A percentile compares a stretch with the other conserved stretches of the same genome.
Evolutionary conservation across 345 rosid genomes (phyloP).

Genomic region (Theobroma cacao): DNA sequence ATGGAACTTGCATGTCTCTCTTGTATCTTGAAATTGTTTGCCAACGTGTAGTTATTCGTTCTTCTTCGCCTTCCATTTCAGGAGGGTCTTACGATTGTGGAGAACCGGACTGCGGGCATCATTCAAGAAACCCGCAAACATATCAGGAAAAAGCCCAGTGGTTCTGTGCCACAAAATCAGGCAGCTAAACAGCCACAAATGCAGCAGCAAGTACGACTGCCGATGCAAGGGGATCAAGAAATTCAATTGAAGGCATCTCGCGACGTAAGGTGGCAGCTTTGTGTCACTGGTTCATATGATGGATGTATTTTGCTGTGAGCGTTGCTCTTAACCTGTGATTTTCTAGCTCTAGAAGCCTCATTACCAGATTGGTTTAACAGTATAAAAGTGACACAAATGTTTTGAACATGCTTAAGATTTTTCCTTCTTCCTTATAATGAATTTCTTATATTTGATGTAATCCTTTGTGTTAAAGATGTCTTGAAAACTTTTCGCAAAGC

Average conservation of each 20-base stretch:
- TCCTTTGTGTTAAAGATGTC: background rate
- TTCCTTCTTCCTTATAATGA: background rate
- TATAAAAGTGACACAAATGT: background rate
- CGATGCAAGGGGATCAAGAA: constrained; percentile 62
- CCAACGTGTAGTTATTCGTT: background rate
- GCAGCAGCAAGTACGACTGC: constrained; percentile 34
- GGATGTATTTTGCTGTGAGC: constrained; percentile 25
- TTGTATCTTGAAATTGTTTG: background rate
- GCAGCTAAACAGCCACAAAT: constrained; percentile 32
- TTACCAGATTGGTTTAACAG: constrained; percentile 1
- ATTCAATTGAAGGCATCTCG: constrained; percentile 98
- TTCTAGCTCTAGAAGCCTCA: constrained; percentile 1
- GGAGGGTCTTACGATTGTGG: constrained; percentile 84
- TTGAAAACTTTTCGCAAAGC: background rate
- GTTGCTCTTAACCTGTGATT: constrained; percentile 12
- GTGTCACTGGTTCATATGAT: constrained; percentile 42
- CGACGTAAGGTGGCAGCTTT: constrained; percentile 96
- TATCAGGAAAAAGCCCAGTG: constrained; percentile 54
- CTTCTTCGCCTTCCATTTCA: constrained; percentile 25
- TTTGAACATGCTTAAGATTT: background rate
- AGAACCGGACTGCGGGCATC: constrained; percentile 78
- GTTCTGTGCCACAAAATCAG: constrained; percentile 37
- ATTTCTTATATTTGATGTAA: background rate
- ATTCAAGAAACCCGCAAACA: constrained; percentile 86
- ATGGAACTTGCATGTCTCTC: background rate